phyloP scores from a whole-genome alignment of 2,329 filamentous ascomycete genomes.

The Tolypocladium cylindrosporum region DNA sequence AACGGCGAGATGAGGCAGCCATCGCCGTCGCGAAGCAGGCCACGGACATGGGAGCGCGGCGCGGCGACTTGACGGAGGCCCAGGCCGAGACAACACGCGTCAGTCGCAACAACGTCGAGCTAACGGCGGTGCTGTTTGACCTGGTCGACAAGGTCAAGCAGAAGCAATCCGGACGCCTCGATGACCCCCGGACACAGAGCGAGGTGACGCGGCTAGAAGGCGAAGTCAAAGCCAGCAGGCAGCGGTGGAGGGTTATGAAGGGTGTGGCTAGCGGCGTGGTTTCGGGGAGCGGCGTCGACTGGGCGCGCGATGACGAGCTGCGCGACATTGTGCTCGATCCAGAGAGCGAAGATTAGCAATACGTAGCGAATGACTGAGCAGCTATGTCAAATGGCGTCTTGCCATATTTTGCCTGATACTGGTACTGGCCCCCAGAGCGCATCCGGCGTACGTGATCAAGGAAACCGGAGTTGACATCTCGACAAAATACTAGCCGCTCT shows the following conservation, averaged over 20 bases:
- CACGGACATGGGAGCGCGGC: slow-evolving; percentile 37
- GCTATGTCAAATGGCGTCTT: not conserved
- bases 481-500: not conserved
- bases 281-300: slow-evolving; percentile 73
- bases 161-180: slow-evolving; percentile 42
- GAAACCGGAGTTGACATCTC: not conserved
- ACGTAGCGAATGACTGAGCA: slow-evolving; percentile 4
- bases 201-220: slow-evolving; percentile 49
- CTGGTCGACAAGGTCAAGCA: slow-evolving; percentile 47
- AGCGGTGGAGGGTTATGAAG: slow-evolving; percentile 66
- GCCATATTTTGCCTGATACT: not conserved
- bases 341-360: slow-evolving; percentile 31
- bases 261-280: slow-evolving; percentile 69
- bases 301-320: slow-evolving; percentile 60
- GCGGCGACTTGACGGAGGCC: slow-evolving; percentile 42
- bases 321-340: slow-evolving; percentile 62
- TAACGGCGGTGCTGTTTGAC: slow-evolving; percentile 52
- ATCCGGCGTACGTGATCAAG: not conserved
- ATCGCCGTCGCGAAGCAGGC: slow-evolving; percentile 52
- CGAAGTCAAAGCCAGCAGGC: slow-evolving; percentile 51
- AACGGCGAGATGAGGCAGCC: slow-evolving; percentile 58
- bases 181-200: slow-evolving; percentile 39
- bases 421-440: not conserved
- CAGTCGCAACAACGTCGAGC: slow-evolving; percentile 49
- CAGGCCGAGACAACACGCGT: slow-evolving; percentile 49